Evolutionary conservation across 148 eudicot genomes (phyloP).

Genomic region (Linanthus parryae): DNA sequence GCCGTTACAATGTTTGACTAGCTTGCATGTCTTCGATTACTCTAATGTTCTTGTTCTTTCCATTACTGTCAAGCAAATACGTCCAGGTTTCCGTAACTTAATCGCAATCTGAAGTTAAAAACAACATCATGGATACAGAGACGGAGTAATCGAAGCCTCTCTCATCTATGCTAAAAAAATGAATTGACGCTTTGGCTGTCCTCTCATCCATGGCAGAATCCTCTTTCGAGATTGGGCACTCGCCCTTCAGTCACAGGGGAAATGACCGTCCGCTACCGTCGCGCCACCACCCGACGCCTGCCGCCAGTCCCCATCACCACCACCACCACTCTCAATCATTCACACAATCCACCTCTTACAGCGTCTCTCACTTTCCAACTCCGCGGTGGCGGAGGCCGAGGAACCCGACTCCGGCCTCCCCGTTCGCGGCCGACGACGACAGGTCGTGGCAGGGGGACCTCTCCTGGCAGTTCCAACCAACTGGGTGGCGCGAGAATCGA

Average conservation of each 20-base stretch:
- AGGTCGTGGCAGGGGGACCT: slow-evolving; percentile 36
- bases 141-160: too few species aligned
- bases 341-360: slow-evolving; percentile 16
- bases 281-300: slow-evolving; percentile 16
- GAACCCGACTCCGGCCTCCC: slow-evolving; percentile 11
- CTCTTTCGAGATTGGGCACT: slow-evolving; percentile 10
- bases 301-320: background rate
- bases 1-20: too few species aligned
- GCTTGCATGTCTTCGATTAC: too few species aligned
- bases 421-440: slow-evolving; percentile 27
- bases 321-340: slow-evolving; percentile 9
- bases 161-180: too few species aligned
- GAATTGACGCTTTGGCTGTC: too few species aligned
- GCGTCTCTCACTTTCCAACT: slow-evolving; percentile 9
- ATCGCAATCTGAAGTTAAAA: too few species aligned
- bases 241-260: background rate
- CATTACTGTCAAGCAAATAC: too few species aligned
- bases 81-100: too few species aligned
- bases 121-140: too few species aligned
- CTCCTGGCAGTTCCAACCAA: slow-evolving; percentile 35
- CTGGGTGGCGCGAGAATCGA: slow-evolving; percentile 22
- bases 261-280: background rate
- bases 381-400: slow-evolving; percentile 8
- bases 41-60: too few species aligned
- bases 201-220: slow-evolving; percentile 9